These are phyloP conservation scores for Alternaria hordeiaustralica DNA, from an alignment of 2,329 filamentous ascomycete species.

Conservation along the genomic window DNA sequence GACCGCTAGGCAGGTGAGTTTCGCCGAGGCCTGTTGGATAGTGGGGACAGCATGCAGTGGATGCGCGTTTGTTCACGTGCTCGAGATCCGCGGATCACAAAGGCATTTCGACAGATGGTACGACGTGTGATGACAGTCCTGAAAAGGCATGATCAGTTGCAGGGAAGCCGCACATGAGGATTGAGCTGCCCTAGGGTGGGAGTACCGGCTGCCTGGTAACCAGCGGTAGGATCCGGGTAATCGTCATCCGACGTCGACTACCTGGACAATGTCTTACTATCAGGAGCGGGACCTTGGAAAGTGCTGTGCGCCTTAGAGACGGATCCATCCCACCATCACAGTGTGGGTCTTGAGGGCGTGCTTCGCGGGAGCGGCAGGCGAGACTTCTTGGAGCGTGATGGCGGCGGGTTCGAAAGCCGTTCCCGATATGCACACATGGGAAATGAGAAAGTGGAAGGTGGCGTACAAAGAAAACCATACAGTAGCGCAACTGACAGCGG, in stretches of 20 bases:
- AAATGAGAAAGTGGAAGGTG: neutral
- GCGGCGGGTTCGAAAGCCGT: neutral
- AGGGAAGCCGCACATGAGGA: conserved; percentile 2
- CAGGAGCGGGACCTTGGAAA: neutral
- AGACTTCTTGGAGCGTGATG: neutral
- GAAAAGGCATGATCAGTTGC: conserved; percentile 1
- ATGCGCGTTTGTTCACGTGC: neutral
- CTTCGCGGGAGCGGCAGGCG: neutral
- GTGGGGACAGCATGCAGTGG: neutral
- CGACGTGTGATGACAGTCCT: conserved; percentile 3
- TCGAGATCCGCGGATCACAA: conserved; percentile 3
- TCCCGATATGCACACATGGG: neutral
- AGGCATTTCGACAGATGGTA: neutral
- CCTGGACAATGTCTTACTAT: neutral
- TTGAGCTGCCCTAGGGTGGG: neutral
- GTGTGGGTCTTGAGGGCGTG: neutral
- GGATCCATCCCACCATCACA: neutral
- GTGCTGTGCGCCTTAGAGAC: neutral
- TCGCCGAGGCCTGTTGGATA: neutral
- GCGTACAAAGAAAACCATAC: neutral
- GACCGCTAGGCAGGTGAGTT: neutral
- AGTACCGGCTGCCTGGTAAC: conserved; percentile 14
- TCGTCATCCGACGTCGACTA: neutral
- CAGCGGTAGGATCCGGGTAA: conserved; percentile 27
- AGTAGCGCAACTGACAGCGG: neutral